Percentiles rank a stretch among this genome's conserved stretches.
Evolutionary conservation across 1,139 yeast species (phyloP).

Genomic region (Lodderomyces oxycetoniae): DNA sequence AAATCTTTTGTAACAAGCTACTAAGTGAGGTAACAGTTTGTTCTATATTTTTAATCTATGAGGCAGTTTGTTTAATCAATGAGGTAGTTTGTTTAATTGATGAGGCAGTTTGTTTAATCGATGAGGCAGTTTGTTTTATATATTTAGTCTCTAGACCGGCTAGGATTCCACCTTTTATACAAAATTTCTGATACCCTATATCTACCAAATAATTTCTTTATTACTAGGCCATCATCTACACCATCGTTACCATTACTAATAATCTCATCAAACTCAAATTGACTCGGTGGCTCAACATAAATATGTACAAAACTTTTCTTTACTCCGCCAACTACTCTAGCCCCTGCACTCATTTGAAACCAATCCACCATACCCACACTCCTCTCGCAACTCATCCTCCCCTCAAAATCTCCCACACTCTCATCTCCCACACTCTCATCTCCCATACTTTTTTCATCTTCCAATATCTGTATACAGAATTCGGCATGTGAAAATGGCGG

Average conservation of each 20-base stretch:
- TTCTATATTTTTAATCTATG: background rate
- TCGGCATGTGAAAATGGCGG: constrained; percentile 97
- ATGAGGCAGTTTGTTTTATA: no score
- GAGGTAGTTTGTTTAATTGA: no score
- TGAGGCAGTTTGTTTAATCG: no score
- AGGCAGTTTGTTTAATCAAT: no score
- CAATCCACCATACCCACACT: constrained; percentile 31
- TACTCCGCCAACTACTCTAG: constrained; percentile 84
- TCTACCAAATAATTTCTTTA: constrained; percentile 32
- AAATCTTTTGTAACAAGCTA: no score
- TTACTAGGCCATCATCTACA: constrained; percentile 15
- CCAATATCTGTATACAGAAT: constrained; percentile 56
- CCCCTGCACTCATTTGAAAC: constrained; percentile 61
- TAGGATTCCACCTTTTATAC: constrained; percentile 79
- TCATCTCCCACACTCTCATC: no score
- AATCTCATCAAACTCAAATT: constrained; percentile 25
- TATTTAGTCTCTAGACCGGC: constrained; percentile 67
- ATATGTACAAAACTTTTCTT: constrained; percentile 69
- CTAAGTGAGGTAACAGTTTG: background rate
- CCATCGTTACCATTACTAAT: constrained; percentile 14
- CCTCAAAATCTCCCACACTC: constrained; percentile 28
- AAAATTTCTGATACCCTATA: constrained; percentile 59
- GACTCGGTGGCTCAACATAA: constrained; percentile 54
- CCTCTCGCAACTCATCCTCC: constrained; percentile 3
- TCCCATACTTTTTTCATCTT: no score